Evolutionary conservation across 1,139 yeast species (phyloP), one percentile per base, ranked within the genome.

Genomic region (Scheffersomyces cryptocercus): DNA sequence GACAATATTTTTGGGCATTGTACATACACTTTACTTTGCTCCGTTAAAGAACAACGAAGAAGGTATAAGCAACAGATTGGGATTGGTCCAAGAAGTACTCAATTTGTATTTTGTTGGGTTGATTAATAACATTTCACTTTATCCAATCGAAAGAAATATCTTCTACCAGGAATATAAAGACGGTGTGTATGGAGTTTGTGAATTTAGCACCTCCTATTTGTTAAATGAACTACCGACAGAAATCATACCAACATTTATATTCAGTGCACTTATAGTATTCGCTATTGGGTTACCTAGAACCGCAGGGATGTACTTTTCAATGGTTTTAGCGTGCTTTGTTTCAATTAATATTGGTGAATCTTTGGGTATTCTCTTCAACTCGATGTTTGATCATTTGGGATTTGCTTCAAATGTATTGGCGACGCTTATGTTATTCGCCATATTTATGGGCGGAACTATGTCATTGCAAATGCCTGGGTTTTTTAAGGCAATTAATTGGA

Each of bases 391-490:
- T 44, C 91, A 88, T 58, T 78, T 88, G 42, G 96, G 96, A 0
- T 76, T 88, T 52, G 95, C 95, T 0, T 80, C 87, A 20, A 88
- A 86, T 55, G 64, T 88, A 5, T 77, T 88, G 38, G 76, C 90
- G 0, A 77, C 81, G 8, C 58, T 85, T 29, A 64, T 86, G 39
- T 77, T 87, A 3, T 67, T 88, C 45, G 93, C 91, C 6, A 78
- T 85, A 13, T 81, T 85, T 54, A 86, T 88, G 95, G 88, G 89
- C 3, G 97, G 96, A n/a, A 72, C 91, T 5, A 77, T 89, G 84
- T 85, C 96, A 0, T 65, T 87, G 51, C 73, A 84, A 30, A 81
- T 88, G 85, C 89, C 89, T 6, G 67, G 66, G 1, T 80, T 88
- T 42, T 76, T 88, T 57, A 72, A 73, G 50, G 95, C 83, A 0